Conservation (phyloP, 768 basidiomycete species). For the Hebeloma cylindrosporum region DNA sequence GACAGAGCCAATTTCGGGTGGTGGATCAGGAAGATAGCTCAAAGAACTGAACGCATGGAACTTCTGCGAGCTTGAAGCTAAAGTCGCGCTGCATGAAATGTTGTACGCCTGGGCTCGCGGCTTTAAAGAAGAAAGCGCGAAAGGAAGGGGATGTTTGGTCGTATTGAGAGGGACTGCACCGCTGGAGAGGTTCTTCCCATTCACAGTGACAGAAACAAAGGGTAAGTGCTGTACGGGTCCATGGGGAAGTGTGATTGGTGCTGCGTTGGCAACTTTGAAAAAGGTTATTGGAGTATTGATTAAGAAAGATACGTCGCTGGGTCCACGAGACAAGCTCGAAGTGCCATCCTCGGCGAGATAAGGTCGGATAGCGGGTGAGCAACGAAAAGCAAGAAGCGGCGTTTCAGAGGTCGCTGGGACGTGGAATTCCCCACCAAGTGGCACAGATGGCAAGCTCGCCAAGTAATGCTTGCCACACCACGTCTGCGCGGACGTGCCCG, state of each 20-base stretch:
- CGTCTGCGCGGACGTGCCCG: slow-evolving; percentile 17
- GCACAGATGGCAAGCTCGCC: slow-evolving; percentile 37
- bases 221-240: slow-evolving; percentile 27
- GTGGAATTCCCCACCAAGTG: slow-evolving; percentile 39
- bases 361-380: slow-evolving; percentile 57
- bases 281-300: slow-evolving; percentile 53
- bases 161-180: slow-evolving; percentile 53
- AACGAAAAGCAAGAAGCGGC: slow-evolving; percentile 57
- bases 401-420: slow-evolving; percentile 16
- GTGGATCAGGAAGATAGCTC: slow-evolving; percentile 49
- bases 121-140: slow-evolving; percentile 46
- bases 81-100: slow-evolving; percentile 40
- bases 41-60: slow-evolving; percentile 47
- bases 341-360: slow-evolving; percentile 55
- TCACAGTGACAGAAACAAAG: slow-evolving; percentile 44
- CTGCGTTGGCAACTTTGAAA: slow-evolving; percentile 46
- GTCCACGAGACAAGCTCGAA: too few species aligned
- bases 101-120: slow-evolving; percentile 41
- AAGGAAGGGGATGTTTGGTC: slow-evolving; percentile 47
- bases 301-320: slow-evolving; percentile 42
- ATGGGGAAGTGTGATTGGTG: slow-evolving; percentile 35
- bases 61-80: slow-evolving; percentile 36
- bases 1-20: slow-evolving; percentile 49
- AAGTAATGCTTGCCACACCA: slow-evolving; percentile 57
- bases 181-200: slow-evolving; percentile 42